A percentile compares a stretch with the other conserved stretches of the same genome.
phyloP scores from a whole-genome alignment of 164 flowering plant genomes.

The Santalum album region DNA sequence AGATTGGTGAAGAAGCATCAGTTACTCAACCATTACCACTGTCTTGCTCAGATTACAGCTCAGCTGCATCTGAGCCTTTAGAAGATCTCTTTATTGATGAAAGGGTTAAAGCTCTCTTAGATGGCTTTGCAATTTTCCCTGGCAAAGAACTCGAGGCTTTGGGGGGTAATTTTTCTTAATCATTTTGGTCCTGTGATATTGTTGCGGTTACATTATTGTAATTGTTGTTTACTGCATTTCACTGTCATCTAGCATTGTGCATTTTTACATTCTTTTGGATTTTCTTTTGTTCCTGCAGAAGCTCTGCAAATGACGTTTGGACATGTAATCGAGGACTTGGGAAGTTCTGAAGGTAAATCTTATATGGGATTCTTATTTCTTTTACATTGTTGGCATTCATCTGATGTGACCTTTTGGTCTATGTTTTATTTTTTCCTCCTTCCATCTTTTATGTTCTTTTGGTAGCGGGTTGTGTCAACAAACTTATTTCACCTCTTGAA shows the following conservation, averaged over 20 bases:
- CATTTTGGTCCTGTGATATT: neutral
- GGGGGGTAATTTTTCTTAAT: conserved; percentile 46
- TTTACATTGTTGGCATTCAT: too few relatives aligned
- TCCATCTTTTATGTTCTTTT: too few relatives aligned
- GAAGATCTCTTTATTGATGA: conserved; percentile 71
- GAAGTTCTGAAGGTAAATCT: conserved; percentile 8
- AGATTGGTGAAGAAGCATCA: conserved; percentile 21
- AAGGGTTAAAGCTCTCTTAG: conserved; percentile 62
- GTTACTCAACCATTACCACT: conserved; percentile 9
- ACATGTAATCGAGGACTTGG: conserved; percentile 40
- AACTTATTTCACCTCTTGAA: too few relatives aligned
- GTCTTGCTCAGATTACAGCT: conserved; percentile 16
- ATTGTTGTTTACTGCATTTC: neutral
- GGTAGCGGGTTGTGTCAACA: too few relatives aligned
- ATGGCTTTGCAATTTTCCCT: conserved; percentile 50
- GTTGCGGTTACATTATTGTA: neutral
- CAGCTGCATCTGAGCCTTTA: conserved; percentile 20
- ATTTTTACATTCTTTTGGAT: neutral
- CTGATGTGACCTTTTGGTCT: too few relatives aligned
- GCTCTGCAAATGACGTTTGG: conserved; percentile 53
- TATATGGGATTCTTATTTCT: neutral
- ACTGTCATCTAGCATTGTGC: neutral
- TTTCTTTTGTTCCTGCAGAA: conserved; percentile 49
- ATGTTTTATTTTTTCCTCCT: too few relatives aligned
- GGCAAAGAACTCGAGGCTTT: conserved; percentile 75